Conservation (phyloP, 169 alveolate species). For the Cystoisospora suis region DNA sequence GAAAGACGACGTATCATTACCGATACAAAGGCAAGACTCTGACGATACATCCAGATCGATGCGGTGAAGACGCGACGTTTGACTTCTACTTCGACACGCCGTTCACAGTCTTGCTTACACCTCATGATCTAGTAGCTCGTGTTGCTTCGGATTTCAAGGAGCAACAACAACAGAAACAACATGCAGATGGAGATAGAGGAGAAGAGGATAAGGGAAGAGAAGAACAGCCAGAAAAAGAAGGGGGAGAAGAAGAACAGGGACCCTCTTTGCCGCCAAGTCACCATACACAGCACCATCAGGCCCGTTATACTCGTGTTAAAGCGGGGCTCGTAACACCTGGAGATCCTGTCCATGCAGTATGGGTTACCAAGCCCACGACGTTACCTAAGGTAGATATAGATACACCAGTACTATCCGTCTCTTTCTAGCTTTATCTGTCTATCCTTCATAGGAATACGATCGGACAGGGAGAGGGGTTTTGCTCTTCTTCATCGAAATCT, state of each 20-base stretch:
- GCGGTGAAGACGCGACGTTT: slow-evolving; percentile 36
- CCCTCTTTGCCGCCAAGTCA: too few species aligned
- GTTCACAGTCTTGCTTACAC: background rate
- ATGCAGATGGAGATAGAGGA: background rate
- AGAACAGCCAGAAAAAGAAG: background rate
- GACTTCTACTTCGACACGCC: background rate
- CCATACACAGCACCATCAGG: too few species aligned
- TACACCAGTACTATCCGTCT: too few species aligned
- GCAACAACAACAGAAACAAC: background rate
- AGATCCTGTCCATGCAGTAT: background rate
- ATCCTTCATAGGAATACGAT: too few species aligned
- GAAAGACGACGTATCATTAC: background rate
- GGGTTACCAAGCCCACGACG: slow-evolving; percentile 7
- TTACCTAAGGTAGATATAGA: background rate
- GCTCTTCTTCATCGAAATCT: too few species aligned
- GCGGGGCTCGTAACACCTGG: background rate
- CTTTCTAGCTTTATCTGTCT: too few species aligned
- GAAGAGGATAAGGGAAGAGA: background rate
- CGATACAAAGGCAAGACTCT: background rate
- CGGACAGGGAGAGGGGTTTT: too few species aligned
- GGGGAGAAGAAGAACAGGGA: too few species aligned
- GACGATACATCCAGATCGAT: slow-evolving; percentile 3
- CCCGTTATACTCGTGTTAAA: background rate
- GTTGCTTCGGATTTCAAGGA: background rate
- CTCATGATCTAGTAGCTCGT: background rate